Evolutionary conservation across 768 basidiomycete species (phyloP), one percentile per base, ranked within the genome.

Genomic region (Mycena indigotica): DNA sequence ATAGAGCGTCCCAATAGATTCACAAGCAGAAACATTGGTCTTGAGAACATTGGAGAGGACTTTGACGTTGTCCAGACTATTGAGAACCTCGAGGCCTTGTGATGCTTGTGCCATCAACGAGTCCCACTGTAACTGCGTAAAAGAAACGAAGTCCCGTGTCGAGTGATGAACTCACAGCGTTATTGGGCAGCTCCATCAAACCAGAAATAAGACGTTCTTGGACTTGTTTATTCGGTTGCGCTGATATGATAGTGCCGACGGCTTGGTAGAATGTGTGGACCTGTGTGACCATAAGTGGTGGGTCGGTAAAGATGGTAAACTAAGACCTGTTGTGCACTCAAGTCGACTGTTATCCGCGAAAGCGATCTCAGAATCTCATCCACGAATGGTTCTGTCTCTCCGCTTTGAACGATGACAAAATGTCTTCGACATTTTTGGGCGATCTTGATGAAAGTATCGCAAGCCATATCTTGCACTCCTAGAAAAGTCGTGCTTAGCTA

Each of bases 381-480:
- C 45, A 99, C 90, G 71, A 98, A 99, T 1, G 97, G 97, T 69
- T 99, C 97, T 53, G 86, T 86, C 74, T 99, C 97, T 55, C 94
- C 94, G 4, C 93, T 88, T 71, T 99, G 97, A 69, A 96, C 94
- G 89, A 98, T 94, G 57, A 99, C 94, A 67, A 99, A 99, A 73
- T 99, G 97, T 49, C 96, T 82, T 45, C 95, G 84, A 71, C 96
- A 98, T 73, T 98, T 99, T 71, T 99, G 97, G 25, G 97, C 95
- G 64, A 99, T 99, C 76, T 98, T 99, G 80, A 99, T 98, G 77
- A 99, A 99, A 0, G 97, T 99, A 72, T 99, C 97, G 76, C 97
- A 99, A 48, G 97, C 97, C 97, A 99, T 99, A 77, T 99, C 97
- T 73, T 99, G 97, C 6, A 99, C n/a, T n/a, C n/a, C n/a, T 96